Evolutionary conservation across 2,329 filamentous ascomycete species (phyloP).

Genomic region (Aschersonia sp.): DNA sequence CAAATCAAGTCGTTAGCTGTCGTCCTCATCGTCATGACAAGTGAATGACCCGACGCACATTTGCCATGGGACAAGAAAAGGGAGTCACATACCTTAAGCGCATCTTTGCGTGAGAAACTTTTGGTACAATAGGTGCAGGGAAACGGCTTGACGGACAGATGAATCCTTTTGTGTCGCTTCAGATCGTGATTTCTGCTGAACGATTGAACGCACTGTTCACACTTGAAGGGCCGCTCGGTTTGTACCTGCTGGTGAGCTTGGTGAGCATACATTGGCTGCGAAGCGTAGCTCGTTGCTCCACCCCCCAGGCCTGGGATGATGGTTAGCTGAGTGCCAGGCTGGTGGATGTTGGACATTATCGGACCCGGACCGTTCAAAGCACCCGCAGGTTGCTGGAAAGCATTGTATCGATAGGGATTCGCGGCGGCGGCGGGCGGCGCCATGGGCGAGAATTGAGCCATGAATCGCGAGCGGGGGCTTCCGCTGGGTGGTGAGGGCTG

Average conservation of each 20-base stretch:
- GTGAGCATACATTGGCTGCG: constrained; percentile 47
- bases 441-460: constrained; percentile 20
- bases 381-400: constrained; percentile 35
- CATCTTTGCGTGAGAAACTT: constrained; percentile 93
- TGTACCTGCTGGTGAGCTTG: constrained; percentile 31
- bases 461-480: constrained; percentile 20
- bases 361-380: constrained; percentile 40
- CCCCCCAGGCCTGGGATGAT: constrained; percentile 47
- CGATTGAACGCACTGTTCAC: constrained; percentile 79
- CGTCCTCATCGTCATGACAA: no score
- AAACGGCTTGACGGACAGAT: constrained; percentile 89
- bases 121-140: constrained; percentile 87
- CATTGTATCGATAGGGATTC: constrained; percentile 30
- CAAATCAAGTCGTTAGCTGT: neutral
- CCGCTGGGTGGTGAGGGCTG: constrained; percentile 33
- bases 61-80: neutral
- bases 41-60: no score
- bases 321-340: constrained; percentile 57
- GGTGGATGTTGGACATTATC: constrained; percentile 67
- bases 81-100: constrained; percentile 62
- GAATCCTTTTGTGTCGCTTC: constrained; percentile 91
- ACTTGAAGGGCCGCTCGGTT: constrained; percentile 85
- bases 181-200: constrained; percentile 96
- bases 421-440: constrained; percentile 28
- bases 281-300: constrained; percentile 39